These are phyloP conservation scores for Microbotryum saponariae DNA, from an alignment of 1,284 basidiomycete species.

Conservation along the genomic window DNA sequence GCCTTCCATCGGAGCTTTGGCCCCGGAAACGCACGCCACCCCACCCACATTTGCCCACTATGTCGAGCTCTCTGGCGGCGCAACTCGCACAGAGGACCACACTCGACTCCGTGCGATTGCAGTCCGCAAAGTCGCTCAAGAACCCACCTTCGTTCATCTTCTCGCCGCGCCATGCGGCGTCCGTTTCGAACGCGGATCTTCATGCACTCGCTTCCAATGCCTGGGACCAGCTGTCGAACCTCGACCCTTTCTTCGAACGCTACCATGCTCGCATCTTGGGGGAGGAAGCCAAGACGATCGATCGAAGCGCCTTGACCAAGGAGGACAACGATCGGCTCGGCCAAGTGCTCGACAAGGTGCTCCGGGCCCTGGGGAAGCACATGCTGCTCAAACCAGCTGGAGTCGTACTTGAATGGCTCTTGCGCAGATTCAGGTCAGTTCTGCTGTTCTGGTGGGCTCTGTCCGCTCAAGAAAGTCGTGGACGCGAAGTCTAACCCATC, in stretches of 20 bases:
- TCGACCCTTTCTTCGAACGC: constrained; percentile 50
- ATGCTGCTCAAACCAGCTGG: constrained; percentile 72
- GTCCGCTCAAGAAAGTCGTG: no score
- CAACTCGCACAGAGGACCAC: constrained; percentile 77
- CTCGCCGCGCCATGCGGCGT: constrained; percentile 65
- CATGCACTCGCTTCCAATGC: constrained; percentile 75
- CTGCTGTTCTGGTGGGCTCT: neutral
- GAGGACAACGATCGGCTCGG: constrained; percentile 61
- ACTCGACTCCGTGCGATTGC: constrained; percentile 69
- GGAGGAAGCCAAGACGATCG: constrained; percentile 62
- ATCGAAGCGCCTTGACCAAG: constrained; percentile 68
- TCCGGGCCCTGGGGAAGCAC: constrained; percentile 68
- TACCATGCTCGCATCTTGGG: constrained; percentile 72
- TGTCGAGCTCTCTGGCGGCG: constrained; percentile 69
- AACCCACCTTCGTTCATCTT: constrained; percentile 75
- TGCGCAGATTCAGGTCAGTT: constrained; percentile 76
- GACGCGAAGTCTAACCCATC: neutral
- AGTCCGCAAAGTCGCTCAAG: constrained; percentile 54
- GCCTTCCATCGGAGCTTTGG: no score
- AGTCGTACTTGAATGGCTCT: constrained; percentile 93
- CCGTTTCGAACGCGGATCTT: constrained; percentile 79
- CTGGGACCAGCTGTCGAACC: constrained; percentile 56
- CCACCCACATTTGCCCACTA: constrained; percentile 31
- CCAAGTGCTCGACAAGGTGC: constrained; percentile 54
- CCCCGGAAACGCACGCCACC: no score